These are phyloP conservation scores for Anisodus acutangulus DNA, from an alignment of 257 asterid genomes.

Conservation along the genomic window DNA sequence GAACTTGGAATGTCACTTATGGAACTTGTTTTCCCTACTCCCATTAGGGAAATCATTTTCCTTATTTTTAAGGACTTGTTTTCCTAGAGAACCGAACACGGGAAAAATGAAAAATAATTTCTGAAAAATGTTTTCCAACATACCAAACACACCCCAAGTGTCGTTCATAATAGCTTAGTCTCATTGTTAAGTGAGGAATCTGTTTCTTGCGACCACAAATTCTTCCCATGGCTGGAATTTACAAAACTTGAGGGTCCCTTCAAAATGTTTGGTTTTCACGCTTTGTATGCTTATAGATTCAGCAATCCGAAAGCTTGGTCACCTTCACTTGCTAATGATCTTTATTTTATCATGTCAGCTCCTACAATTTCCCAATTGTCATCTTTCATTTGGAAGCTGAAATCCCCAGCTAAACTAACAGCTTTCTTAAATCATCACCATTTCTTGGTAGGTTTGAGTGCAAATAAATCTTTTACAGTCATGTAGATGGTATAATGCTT, in stretches of 20 bases:
- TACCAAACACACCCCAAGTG: too few species aligned
- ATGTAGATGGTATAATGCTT: neutral
- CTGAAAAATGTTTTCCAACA: too few species aligned
- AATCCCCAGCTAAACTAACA: neutral
- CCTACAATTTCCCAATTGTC: neutral
- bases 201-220: neutral
- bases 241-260: neutral
- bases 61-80: too few species aligned
- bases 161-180: neutral
- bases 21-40: too few species aligned
- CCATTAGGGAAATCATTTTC: too few species aligned
- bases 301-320: neutral
- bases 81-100: too few species aligned
- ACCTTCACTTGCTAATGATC: neutral
- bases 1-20: too few species aligned
- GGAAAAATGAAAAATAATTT: too few species aligned
- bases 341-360: neutral
- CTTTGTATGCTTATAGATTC: neutral
- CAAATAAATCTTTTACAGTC: conserved; percentile 1
- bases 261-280: neutral
- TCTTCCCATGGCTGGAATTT: neutral
- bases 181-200: neutral
- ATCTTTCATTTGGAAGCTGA: neutral
- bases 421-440: neutral
- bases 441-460: neutral